These are phyloP conservation scores for Paxillus involutus DNA, from an alignment of 768 basidiomycete genomes.

Conservation along the genomic window DNA sequence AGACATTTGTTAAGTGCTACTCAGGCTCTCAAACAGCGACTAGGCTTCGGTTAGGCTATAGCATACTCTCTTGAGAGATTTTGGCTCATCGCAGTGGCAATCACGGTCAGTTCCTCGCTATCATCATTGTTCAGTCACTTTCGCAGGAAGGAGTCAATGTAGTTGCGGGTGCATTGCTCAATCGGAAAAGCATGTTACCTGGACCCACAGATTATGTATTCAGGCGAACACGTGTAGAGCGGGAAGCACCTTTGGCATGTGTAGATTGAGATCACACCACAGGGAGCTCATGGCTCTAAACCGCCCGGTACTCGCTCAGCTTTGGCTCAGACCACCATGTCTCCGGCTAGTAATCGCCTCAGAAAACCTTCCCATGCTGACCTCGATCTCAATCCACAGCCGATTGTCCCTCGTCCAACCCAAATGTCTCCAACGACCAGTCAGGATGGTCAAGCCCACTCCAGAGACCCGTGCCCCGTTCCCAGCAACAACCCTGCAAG, in stretches of 20 bases:
- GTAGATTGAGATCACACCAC: constrained; percentile 6
- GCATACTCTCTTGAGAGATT: no score
- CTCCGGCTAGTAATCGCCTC: constrained; percentile 36
- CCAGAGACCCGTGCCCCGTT: constrained; percentile 63
- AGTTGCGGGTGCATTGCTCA: background rate
- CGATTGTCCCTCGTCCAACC: constrained; percentile 43
- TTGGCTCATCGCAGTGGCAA: background rate
- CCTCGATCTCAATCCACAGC: constrained; percentile 36
- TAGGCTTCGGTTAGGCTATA: no score
- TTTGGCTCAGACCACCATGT: constrained; percentile 40
- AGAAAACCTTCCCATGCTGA: constrained; percentile 40
- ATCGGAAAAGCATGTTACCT: constrained; percentile 6
- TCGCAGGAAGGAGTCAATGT: background rate
- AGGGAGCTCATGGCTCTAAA: constrained; percentile 5
- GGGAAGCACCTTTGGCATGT: constrained; percentile 13
- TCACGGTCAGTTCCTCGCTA: background rate
- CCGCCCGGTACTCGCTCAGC: constrained; percentile 5
- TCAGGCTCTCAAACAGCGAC: no score
- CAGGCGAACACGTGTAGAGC: constrained; percentile 27
- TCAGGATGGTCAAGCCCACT: constrained; percentile 39
- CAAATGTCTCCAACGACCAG: constrained; percentile 44
- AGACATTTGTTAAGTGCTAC: no score
- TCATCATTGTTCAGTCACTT: no score
- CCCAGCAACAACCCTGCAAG: constrained; percentile 81
- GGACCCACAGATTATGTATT: background rate